Base-by-base conservation (phyloP, 768 basidiomycete genomes). In the Lactifluus hygrophoroides region DNA sequence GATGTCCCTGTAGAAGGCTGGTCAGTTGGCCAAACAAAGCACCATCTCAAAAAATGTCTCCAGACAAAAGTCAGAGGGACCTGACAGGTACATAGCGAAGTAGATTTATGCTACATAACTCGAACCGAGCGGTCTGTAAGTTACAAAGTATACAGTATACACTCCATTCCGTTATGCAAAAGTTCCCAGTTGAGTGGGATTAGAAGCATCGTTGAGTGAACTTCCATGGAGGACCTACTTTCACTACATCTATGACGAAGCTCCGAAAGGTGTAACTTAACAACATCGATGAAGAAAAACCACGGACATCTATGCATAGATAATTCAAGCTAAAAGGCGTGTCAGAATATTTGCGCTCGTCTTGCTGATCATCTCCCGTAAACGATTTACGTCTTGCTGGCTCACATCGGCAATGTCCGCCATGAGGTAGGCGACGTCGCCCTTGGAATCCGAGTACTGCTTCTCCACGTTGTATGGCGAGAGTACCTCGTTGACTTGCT, bases 391-490 rank as follows among this genome's bases (percentile, higher is more conserved):
- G 68, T 96, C 90, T 54, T 77, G 75, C 59, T 82, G 80, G 68
- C 88, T 90, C 64, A 97, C 94, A 63, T 91, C 82, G 21, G 90
- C 85, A 64, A 99, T 97, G 71, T 99, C 96, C 13, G 94, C 94
- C 84, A 99, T 88, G 62, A 99, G 80, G 72, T 98, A 98, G 25
- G 94, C 93, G 50, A 92, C 74, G 52, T 92, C 90, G 60, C 88
- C 89, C 75, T 92, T 92, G 46, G 91, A 93, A 69, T 99, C 96
- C n/a, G 95, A 94, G 73, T 87, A 97, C 74, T 98, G 96, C 77
- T 98, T 98, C 75, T 95, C 94, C 70, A 99, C 94, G 73, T 99
- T 98, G 80, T 94, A 93, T 38, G 91, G 86, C 49, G 89, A 88
- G 42, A 99, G 76, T 30, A 89, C 87, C 65, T 94, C 89, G 80